These are phyloP conservation scores for Chrysoporthe puriensis DNA, from an alignment of 2,329 filamentous ascomycete genomes.

Conservation along the genomic window DNA sequence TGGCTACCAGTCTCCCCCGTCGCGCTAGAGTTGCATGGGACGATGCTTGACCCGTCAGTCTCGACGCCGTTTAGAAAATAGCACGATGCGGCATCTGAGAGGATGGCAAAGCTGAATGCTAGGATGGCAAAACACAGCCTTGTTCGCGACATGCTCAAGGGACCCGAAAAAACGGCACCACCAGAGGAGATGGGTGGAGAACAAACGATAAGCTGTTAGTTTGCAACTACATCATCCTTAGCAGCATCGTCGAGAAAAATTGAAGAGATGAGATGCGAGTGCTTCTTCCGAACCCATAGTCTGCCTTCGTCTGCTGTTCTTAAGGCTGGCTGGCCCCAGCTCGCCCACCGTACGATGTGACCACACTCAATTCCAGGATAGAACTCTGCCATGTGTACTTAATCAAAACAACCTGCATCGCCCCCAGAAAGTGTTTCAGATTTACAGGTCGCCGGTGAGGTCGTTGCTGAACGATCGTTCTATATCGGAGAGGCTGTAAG, in stretches of 20 bases:
- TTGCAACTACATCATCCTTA: no score
- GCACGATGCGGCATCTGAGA: slow-evolving; percentile 7
- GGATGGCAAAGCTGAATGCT: background rate
- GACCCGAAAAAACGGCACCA: background rate
- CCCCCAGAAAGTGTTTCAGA: background rate
- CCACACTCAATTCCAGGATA: background rate
- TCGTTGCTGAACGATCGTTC: background rate
- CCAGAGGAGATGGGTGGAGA: background rate
- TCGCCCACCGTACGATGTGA: background rate
- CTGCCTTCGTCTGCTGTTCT: background rate
- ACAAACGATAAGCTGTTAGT: no score
- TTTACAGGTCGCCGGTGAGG: background rate
- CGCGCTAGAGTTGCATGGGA: slow-evolving; percentile 30
- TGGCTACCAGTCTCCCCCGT: slow-evolving; percentile 31
- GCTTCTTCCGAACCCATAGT: background rate
- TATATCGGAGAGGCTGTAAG: background rate
- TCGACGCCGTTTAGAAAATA: slow-evolving; percentile 15
- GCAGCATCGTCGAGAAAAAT: no score
- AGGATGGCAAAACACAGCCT: background rate
- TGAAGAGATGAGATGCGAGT: background rate
- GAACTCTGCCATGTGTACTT: background rate
- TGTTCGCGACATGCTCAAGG: background rate
- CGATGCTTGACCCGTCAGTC: slow-evolving; percentile 6
- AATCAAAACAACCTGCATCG: background rate
- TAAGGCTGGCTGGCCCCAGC: no score